phyloP scores from a whole-genome alignment of 495 filamentous ascomycete genomes.

The Bacidia gigantensis region DNA sequence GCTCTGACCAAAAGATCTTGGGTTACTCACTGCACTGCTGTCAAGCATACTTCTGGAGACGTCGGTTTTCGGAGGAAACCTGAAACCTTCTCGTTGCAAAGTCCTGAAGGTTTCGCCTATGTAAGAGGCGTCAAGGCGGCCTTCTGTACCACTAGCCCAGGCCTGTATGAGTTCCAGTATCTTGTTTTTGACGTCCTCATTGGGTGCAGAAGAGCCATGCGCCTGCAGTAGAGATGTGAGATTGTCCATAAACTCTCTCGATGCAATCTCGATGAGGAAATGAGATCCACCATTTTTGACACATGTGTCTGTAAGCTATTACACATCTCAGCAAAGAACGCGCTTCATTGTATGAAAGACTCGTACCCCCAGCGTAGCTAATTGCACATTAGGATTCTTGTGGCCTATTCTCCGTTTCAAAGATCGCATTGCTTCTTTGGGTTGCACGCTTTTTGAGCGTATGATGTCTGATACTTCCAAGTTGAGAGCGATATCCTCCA shows the following conservation, averaged over 20 bases:
- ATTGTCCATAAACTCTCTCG: conserved; percentile 97
- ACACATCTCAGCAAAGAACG: no score
- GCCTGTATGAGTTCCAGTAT: conserved; percentile 86
- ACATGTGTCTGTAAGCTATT: conserved; percentile 84
- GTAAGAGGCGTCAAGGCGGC: conserved; percentile 69
- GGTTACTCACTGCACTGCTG: conserved; percentile 70
- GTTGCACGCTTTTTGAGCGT: conserved; percentile 88
- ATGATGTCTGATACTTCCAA: conserved; percentile 95
- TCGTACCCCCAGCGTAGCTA: conserved; percentile 77
- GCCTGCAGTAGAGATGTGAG: conserved; percentile 76
- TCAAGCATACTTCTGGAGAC: conserved; percentile 92
- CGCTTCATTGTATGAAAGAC: no score
- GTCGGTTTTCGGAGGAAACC: conserved; percentile 76
- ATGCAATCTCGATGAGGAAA: conserved; percentile 88
- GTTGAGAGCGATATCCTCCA: conserved; percentile 96
- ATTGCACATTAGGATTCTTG: conserved; percentile 90
- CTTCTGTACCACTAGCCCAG: conserved; percentile 85
- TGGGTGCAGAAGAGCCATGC: conserved; percentile 59
- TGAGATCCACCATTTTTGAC: conserved; percentile 98
- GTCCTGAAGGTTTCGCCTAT: conserved; percentile 73
- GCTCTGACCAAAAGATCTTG: background rate
- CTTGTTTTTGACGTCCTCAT: conserved; percentile 73
- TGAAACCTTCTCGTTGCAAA: conserved; percentile 70
- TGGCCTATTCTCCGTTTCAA: conserved; percentile 88
- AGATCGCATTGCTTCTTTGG: conserved; percentile 93